Percentiles rank a stretch among this genome's conserved stretches.
These are phyloP conservation scores for Phoma sp. DNA, from an alignment of 2,329 filamentous ascomycete species.

Conservation along the genomic window DNA sequence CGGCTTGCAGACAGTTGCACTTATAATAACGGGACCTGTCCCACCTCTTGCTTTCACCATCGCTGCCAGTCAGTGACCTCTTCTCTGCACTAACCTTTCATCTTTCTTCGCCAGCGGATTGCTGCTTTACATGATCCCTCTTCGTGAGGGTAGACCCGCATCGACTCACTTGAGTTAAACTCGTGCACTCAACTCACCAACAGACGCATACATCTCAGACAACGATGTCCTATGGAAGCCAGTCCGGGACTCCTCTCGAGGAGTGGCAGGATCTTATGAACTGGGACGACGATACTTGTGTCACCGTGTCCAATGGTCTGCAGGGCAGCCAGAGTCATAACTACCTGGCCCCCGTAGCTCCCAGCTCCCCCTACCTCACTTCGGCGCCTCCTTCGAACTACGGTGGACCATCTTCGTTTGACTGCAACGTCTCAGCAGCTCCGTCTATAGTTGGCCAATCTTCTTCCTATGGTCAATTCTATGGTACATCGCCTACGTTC, in stretches of 20 bases:
- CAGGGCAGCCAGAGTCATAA: not conserved
- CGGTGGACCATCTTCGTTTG: slow-evolving; percentile 34
- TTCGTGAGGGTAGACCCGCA: slow-evolving; percentile 3
- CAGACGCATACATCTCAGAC: not conserved
- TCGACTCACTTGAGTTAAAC: not conserved
- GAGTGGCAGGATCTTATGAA: slow-evolving; percentile 39
- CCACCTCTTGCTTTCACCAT: not conserved
- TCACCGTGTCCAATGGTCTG: slow-evolving; percentile 6
- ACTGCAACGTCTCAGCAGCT: slow-evolving; percentile 37
- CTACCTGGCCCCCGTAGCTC: slow-evolving; percentile 1
- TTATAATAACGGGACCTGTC: slow-evolving; percentile 14
- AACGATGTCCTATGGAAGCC: slow-evolving; percentile 26
- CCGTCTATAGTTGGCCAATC: slow-evolving; percentile 36
- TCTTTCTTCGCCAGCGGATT: not conserved
- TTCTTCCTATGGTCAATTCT: slow-evolving; percentile 31
- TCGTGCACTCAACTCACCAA: too few species aligned
- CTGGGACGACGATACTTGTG: slow-evolving; percentile 41
- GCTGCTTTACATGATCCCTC: slow-evolving; percentile 11
- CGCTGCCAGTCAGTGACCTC: not conserved
- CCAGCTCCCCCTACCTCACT: slow-evolving; percentile 7
- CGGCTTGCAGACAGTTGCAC: slow-evolving; percentile 8
- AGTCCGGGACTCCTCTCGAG: slow-evolving; percentile 26
- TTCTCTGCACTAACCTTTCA: not conserved
- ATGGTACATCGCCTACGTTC: slow-evolving; percentile 35
- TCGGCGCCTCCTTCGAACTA: slow-evolving; percentile 35